Evolutionary conservation across 345 rosid species (phyloP).

Genomic region (Linum lewisii): DNA sequence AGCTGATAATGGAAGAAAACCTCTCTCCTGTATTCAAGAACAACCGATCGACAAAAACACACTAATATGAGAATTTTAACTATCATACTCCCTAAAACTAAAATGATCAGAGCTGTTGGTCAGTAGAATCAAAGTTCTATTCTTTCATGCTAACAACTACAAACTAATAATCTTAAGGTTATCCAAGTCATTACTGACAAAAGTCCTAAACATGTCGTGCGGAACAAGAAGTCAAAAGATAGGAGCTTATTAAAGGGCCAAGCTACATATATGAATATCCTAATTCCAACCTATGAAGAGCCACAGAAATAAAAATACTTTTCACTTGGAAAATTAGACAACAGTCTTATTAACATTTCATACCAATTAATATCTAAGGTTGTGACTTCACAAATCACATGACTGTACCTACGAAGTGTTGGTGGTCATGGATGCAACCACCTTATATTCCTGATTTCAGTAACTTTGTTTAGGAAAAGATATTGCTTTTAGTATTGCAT

Average conservation of each 20-base stretch:
- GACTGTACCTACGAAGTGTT: no score
- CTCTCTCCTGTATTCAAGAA: constrained; percentile 57
- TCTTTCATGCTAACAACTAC: not conserved
- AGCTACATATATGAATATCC: not conserved
- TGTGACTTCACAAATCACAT: no score
- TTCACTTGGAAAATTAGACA: no score
- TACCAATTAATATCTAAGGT: no score
- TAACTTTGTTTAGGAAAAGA: no score
- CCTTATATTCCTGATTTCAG: no score
- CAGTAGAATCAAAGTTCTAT: not conserved
- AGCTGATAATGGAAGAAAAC: constrained; percentile 92
- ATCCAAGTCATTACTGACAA: not conserved
- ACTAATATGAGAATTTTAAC: not conserved
- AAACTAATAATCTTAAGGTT: no score
- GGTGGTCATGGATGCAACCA: no score
- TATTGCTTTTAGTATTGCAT: no score
- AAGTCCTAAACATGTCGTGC: not conserved
- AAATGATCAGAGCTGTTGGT: not conserved
- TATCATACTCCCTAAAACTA: not conserved
- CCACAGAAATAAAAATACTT: not conserved
- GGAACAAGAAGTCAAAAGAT: not conserved
- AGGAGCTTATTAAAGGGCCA: not conserved
- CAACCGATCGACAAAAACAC: not conserved
- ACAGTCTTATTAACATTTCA: no score
- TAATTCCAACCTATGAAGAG: not conserved